Conservation (phyloP, 352 stramenopile genomes). For the Globisporangium lucens region DNA sequence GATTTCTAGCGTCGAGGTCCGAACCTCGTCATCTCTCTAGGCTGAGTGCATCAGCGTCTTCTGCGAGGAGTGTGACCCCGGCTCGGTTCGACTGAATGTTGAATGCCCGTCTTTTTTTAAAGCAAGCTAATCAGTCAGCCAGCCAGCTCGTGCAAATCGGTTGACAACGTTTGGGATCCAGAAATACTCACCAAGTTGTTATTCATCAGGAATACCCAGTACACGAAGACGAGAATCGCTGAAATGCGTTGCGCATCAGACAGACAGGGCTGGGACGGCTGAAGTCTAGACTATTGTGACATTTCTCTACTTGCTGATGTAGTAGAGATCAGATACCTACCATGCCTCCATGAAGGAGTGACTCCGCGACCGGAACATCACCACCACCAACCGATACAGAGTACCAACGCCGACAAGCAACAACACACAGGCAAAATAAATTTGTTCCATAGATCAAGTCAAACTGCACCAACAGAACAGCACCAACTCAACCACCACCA, state of each 20-base stretch:
- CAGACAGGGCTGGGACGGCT: too few relatives aligned
- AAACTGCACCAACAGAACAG: neutral
- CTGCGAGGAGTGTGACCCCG: neutral
- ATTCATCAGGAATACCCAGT: neutral
- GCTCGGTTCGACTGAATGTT: neutral
- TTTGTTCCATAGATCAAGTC: slow-evolving; percentile 17
- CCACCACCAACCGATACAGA: neutral
- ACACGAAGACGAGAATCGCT: neutral
- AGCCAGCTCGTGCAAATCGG: neutral
- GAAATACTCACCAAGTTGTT: neutral
- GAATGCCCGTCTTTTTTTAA: neutral
- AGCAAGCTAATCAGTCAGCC: neutral
- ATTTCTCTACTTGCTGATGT: too few relatives aligned
- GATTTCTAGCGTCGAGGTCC: neutral
- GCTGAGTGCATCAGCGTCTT: neutral
- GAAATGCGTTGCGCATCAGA: neutral
- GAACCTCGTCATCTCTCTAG: neutral
- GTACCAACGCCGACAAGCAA: neutral
- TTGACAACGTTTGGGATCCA: neutral
- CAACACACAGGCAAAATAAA: slow-evolving; percentile 12
- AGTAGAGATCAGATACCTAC: too few relatives aligned
- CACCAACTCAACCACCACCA: neutral
- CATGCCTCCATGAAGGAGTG: too few relatives aligned
- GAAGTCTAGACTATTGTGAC: too few relatives aligned
- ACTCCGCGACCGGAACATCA: too few relatives aligned